Evolutionary conservation across 2,329 filamentous ascomycete genomes (phyloP), one percentile per base, ranked within the genome.

Genomic region (Thermochaetoides dissita): DNA sequence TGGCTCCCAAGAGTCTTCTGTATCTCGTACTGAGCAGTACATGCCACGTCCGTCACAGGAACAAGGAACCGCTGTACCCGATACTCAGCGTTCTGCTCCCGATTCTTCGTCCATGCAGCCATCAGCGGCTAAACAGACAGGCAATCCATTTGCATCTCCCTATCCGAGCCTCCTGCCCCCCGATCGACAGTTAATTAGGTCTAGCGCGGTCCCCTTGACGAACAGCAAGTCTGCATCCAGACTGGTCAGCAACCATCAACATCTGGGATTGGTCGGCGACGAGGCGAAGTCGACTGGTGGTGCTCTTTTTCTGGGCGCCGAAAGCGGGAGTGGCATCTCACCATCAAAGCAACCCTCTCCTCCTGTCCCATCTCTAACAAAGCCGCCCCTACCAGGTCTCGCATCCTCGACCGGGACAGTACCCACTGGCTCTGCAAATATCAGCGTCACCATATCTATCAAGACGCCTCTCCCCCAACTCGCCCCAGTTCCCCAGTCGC

Each of bases 111-210:
- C 39, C 10, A 34, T 28, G 12, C 39, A 55, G 9, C 49, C 55
- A 5, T 56, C 56, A 32, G 39, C 54, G 17, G 61, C 58, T 39
- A 56, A 54, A 6, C 53, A 56, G 30, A 56, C 53, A 11, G 51
- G 51, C 44, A 60, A 67, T 38, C 59, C 63, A 3, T 68, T 66
- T 47, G 63, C 63, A n/a, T 63, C 62, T 6, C 59, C 61, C 17
- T 63, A 66, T 45, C 64, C 65, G 8, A 62, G 51, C 40, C 52
- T 68, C 24, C 61, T 59, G 2, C 63, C 64, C 12, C 64, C 64
- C 3, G 11, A 17, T 30, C 29, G n/a, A 12, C 42, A 54, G 61
- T 38, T 60, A 60, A 49, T 64, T 63, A 12, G 62, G 59, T 5
- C 61, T 58, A 11, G n/a, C 34, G 8, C 17, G 24, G 34, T 28